Evolutionary conservation across 306 rosid species (phyloP), one percentile per base, ranked within the genome.

Genomic region (Pachyrhizus erosus): DNA sequence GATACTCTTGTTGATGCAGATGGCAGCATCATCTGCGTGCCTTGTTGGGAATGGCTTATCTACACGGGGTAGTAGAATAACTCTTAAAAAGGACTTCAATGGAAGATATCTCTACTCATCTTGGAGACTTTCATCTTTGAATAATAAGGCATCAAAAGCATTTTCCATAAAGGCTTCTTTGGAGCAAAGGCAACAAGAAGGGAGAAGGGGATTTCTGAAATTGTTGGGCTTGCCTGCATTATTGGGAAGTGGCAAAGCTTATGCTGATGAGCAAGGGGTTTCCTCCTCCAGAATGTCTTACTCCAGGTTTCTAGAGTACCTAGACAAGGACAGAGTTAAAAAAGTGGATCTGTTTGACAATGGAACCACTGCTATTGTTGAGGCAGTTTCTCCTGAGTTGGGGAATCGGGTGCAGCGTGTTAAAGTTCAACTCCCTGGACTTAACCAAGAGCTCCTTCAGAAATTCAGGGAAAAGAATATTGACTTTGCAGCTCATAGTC

Each of bases 211-310:
- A 81, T 89, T 96, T 87, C 76, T 96, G 12, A 96, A 93, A 85
- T 76, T 91, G 70, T 82, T 94, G 87, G 89, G 91, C 5, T 62
- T 87, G 23, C 90, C 97, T 26, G 88, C 97, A 82, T 49, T 96
- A 43, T 75, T 92, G 76, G 97, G 93, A 69, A 86, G 84, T 70
- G 97, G 91, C 70, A 91, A 65, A 58, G 99, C 99, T 45, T 85
- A 73, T 84, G 99, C 99, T 17, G 99, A 96, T 70, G 99, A 93
- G 23, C 98, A 96, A 88, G 98, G 97, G 42, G 98, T 86, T 88
- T 96, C 99, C 62, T 96, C 98, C 51, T 96, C 99, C 77, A 90
- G 97, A 87, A 96, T 96, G 98, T 96, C 99, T 74, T 96, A 96
- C 68, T 96, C 99, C n/a, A 92, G 99, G 84, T 96, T 96, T 88